Conservation (phyloP, 768 basidiomycete species). For the Inosperma sp. region DNA sequence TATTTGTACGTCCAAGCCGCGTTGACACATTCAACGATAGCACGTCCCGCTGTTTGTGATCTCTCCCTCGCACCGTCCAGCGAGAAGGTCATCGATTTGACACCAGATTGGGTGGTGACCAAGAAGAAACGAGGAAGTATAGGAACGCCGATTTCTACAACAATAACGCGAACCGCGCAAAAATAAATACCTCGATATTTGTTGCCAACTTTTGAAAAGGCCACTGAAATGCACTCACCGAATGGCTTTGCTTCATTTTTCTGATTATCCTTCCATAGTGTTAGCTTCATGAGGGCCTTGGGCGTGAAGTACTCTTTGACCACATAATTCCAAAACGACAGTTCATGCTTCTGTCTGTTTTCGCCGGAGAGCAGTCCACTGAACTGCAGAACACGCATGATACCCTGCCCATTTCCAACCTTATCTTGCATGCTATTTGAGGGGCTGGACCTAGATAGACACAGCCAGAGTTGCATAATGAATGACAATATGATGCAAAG, state of each 20-base stretch:
- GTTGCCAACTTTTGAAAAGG: neutral
- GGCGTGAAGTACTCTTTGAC: conserved; percentile 68
- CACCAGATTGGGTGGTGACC: conserved; percentile 79
- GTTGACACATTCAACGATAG: conserved; percentile 63
- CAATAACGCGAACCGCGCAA: neutral
- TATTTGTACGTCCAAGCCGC: conserved; percentile 84
- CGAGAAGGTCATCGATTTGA: conserved; percentile 76
- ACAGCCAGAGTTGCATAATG: no score
- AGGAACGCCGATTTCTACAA: conserved; percentile 69
- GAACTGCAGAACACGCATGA: conserved; percentile 63
- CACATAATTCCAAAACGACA: conserved; percentile 63
- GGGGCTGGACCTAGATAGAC: neutral
- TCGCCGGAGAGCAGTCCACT: conserved; percentile 61
- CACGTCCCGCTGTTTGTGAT: conserved; percentile 38
- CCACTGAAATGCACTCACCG: conserved; percentile 44
- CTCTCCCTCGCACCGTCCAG: conserved; percentile 76
- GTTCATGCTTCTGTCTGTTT: conserved; percentile 54
- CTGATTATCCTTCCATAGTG: conserved; percentile 84
- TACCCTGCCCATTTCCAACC: conserved; percentile 54
- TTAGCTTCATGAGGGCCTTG: conserved; percentile 70
- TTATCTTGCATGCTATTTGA: conserved; percentile 1
- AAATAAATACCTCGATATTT: neutral
- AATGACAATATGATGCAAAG: neutral
- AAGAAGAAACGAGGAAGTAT: conserved; percentile 83
- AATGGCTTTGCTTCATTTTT: conserved; percentile 78